Evolutionary conservation across 2,329 filamentous ascomycete species (phyloP), one percentile per base, ranked within the genome.

Genomic region (Hysterium pulicare): DNA sequence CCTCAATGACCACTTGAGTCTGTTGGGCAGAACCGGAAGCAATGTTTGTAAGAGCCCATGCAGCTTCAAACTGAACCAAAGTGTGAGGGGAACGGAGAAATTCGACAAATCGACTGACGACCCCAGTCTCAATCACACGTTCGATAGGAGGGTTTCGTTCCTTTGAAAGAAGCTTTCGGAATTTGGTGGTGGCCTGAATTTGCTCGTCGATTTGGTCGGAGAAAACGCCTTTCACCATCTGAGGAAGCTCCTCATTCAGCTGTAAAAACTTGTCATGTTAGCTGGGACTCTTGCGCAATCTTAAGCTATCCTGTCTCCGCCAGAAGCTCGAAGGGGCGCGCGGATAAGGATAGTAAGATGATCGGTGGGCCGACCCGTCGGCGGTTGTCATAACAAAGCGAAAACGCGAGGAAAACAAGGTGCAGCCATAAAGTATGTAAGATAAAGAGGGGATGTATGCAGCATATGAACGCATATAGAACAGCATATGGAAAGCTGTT

Each of bases 121-220:
- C 93, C 63, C 93, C 93, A 46, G 93, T 97, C 80, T 97, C 95
- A 72, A 98, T 98, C 57, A 98, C 93, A 67, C 94, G 90, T 76
- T 98, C 93, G 67, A 98, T 98, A 34, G 93, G 93, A 35, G 93
- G 93, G 76, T 98, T 98, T 66, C 93, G 88, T 77, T 98, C 93
- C 76, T 98, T 98, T 55, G 90, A 96, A 21, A 98, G 78, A 32
- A 98, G 81, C 79, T 98, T 98, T 68, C 93, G 81, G 79, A 98
- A 98, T 71, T 95, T 96, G 57, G 93, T 98, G 21, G 93, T 98
- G 45, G 91, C 90, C 72, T 91, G 84, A 59, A 98, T 98, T 73
- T 98, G 93, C 57, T 87, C 81, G 67, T 98, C 93, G 71, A 98
- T 96, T 73, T 97, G 90, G 53, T 98, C 91, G 52, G 93, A 98